Conservation (phyloP, 139 green algal genomes). For the Coelastrella sp. region DNA sequence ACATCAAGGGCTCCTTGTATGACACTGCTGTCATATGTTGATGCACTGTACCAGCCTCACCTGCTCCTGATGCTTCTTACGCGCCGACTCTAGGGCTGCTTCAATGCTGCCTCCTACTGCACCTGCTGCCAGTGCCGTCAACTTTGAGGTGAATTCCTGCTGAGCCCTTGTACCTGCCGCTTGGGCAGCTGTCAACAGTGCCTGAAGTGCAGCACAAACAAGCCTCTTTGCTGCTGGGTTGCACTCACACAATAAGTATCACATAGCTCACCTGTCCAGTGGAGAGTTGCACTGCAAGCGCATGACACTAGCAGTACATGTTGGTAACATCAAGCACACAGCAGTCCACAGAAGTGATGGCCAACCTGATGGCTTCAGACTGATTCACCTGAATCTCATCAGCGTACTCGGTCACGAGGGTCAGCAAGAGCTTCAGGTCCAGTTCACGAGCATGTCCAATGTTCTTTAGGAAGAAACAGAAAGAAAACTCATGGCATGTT, state of each 20-base stretch:
- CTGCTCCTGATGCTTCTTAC: slow-evolving; percentile 17
- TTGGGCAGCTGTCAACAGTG: neutral
- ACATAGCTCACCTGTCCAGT: neutral
- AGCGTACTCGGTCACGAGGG: neutral
- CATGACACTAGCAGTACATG: too few relatives aligned
- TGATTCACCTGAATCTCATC: neutral
- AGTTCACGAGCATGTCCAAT: slow-evolving; percentile 16
- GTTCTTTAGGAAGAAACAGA: neutral
- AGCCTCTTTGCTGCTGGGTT: neutral
- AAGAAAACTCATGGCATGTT: neutral
- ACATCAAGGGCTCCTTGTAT: neutral
- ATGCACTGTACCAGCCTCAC: neutral
- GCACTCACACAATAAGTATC: neutral
- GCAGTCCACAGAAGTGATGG: neutral
- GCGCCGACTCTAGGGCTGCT: slow-evolving; percentile 7
- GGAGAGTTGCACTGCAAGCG: too few relatives aligned
- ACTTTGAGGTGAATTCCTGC: neutral
- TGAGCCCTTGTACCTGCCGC: neutral
- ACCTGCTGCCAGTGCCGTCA: neutral
- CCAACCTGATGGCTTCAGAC: neutral
- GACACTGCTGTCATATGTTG: neutral
- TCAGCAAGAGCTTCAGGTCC: neutral
- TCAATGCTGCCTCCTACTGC: slow-evolving; percentile 27
- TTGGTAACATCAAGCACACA: too few relatives aligned
- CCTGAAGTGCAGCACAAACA: neutral